These are phyloP conservation scores for Neoarthrinium moseri DNA, from an alignment of 2,329 filamentous ascomycete genomes.

Conservation along the genomic window DNA sequence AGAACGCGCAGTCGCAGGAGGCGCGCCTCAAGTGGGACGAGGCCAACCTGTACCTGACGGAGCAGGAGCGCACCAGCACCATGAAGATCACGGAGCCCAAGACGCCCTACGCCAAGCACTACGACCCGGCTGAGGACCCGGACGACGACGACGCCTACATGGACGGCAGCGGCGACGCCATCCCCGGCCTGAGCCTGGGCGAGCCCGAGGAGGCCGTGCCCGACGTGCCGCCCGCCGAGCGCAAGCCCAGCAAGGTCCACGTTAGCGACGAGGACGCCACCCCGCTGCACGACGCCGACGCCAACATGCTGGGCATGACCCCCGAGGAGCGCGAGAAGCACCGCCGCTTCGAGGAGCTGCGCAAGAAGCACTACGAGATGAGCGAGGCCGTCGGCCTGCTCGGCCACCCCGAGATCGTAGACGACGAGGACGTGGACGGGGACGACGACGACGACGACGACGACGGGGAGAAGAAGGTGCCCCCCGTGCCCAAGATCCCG, in stretches of 20 bases:
- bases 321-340: conserved; percentile 88
- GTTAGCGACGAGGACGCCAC: conserved; percentile 62
- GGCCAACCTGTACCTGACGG: conserved; percentile 93
- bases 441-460: conserved; percentile 55
- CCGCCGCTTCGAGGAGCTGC: conserved; percentile 81
- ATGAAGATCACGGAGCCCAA: conserved; percentile 99
- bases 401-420: conserved; percentile 69
- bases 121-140: conserved; percentile 86
- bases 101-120: conserved; percentile 91
- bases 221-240: conserved; percentile 32
- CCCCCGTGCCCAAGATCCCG: conserved; percentile 44
- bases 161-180: conserved; percentile 67
- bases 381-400: conserved; percentile 85
- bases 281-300: conserved; percentile 60
- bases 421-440: conserved; percentile 58
- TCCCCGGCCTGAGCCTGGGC: conserved; percentile 86
- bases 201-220: conserved; percentile 79
- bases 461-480: conserved; percentile 16
- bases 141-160: conserved; percentile 72
- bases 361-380: conserved; percentile 99
- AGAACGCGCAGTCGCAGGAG: conserved; percentile 31
- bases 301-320: conserved; percentile 51
- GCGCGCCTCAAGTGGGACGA: conserved; percentile 97
- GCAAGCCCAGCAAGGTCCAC: conserved; percentile 67
- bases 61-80: conserved; percentile 90